These are phyloP conservation scores for Melaleuca alternifolia DNA, from an alignment of 345 rosid genomes.

Conservation along the genomic window DNA sequence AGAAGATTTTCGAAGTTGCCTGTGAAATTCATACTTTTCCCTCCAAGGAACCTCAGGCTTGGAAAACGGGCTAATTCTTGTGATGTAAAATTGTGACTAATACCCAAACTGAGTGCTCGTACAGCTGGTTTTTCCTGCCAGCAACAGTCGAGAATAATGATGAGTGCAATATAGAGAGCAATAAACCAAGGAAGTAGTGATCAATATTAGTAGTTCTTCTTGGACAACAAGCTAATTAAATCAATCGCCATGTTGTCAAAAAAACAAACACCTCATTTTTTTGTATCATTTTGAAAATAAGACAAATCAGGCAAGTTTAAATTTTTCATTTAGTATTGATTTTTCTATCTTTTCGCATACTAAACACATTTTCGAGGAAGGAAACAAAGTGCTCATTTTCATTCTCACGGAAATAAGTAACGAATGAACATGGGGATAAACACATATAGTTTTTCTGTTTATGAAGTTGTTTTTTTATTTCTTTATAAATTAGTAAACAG, in stretches of 20 bases:
- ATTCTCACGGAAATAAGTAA: background rate
- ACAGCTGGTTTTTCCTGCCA: background rate
- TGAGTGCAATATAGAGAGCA: background rate
- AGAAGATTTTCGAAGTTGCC: background rate
- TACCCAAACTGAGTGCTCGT: background rate
- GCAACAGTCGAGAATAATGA: rapidly evolving
- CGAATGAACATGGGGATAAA: background rate
- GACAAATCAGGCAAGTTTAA: background rate
- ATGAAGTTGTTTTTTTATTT: no score
- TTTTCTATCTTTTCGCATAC: background rate
- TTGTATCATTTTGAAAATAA: background rate
- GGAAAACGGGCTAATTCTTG: background rate
- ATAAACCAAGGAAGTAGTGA: no score
- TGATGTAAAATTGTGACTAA: background rate
- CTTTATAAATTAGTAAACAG: no score
- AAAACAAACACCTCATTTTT: no score
- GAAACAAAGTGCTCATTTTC: background rate
- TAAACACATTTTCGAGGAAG: background rate
- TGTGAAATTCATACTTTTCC: rapidly evolving
- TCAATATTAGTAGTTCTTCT: background rate
- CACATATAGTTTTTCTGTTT: background rate
- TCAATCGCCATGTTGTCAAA: background rate
- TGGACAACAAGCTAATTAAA: no score
- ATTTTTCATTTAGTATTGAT: background rate
- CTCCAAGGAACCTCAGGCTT: background rate